These are phyloP conservation scores for Cicer bijugum DNA, from an alignment of 306 rosid genomes.

Conservation along the genomic window DNA sequence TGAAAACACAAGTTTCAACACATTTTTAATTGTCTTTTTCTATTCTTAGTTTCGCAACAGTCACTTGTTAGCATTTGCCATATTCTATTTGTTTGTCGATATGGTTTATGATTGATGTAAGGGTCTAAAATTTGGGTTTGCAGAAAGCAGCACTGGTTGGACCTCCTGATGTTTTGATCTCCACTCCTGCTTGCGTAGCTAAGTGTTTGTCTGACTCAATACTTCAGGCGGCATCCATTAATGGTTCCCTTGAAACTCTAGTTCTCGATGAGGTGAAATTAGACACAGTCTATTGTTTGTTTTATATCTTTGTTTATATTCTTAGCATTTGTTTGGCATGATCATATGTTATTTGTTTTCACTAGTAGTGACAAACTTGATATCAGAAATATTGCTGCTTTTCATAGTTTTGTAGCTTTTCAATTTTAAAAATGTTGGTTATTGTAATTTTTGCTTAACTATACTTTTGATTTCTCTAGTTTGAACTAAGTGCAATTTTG, in stretches of 20 bases:
- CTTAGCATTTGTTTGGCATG: neutral
- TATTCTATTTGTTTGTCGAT: neutral
- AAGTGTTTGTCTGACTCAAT: constrained; percentile 76
- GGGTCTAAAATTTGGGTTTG: constrained; percentile 43
- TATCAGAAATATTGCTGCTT: constrained; percentile 12
- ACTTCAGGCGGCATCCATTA: constrained; percentile 64
- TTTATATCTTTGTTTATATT: constrained; percentile 1
- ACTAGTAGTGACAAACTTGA: neutral
- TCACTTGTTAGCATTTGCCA: neutral
- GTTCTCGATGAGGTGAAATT: constrained; percentile 88
- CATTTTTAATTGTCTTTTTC: too few species aligned
- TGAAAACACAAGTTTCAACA: too few species aligned
- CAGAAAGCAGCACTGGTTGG: constrained; percentile 79
- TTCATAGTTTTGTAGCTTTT: neutral
- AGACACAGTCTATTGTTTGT: neutral
- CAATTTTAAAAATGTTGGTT: neutral
- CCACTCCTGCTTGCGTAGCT: constrained; percentile 86
- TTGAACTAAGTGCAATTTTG: neutral
- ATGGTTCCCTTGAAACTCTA: constrained; percentile 75
- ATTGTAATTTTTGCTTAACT: neutral
- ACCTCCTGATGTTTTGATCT: constrained; percentile 79
- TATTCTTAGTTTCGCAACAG: too few species aligned
- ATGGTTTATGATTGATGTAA: constrained; percentile 28
- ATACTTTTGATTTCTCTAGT: neutral
- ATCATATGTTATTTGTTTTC: neutral